Percentiles rank a stretch among this genome's conserved stretches.
Evolutionary conservation across 192 early-diverging fungal species (phyloP).

Genomic region (Phycomyces blakesleeanus): DNA sequence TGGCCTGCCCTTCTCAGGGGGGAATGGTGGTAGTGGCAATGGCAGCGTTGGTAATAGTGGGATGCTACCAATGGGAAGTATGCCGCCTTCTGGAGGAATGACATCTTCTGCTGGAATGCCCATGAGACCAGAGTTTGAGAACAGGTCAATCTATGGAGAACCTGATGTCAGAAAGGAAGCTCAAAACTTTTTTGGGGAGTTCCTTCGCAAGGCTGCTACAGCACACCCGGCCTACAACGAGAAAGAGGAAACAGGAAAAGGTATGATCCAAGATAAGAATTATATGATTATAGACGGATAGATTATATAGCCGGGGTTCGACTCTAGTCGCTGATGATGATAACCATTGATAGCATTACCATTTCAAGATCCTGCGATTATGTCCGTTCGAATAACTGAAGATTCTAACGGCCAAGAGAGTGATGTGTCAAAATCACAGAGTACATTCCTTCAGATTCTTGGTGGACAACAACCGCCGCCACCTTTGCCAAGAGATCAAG

Average conservation of each 20-base stretch:
- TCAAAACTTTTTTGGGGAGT: constrained; percentile 58
- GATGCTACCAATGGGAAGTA: not conserved
- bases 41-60: no score
- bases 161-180: constrained; percentile 35
- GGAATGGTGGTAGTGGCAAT: no score
- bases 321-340: constrained; percentile 8
- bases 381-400: constrained; percentile 38
- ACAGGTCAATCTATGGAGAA: not conserved
- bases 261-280: constrained; percentile 7
- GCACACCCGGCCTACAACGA: constrained; percentile 16
- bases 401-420: not conserved
- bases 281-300: no score
- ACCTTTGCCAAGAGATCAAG: not conserved
- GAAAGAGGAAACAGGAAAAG: constrained; percentile 4
- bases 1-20: no score
- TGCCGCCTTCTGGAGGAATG: not conserved
- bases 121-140: not conserved
- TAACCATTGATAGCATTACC: constrained; percentile 24
- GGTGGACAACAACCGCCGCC: constrained; percentile 8
- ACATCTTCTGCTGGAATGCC: not conserved
- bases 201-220: constrained; percentile 52
- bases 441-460: constrained; percentile 12
- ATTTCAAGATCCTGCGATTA: constrained; percentile 61
- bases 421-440: constrained; percentile 7
- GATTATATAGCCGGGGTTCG: no score